Evolutionary conservation across 768 basidiomycete genomes (phyloP), one percentile per base, ranked within the genome.

Genomic region (Tylopilus plumbeoviolaceoides): DNA sequence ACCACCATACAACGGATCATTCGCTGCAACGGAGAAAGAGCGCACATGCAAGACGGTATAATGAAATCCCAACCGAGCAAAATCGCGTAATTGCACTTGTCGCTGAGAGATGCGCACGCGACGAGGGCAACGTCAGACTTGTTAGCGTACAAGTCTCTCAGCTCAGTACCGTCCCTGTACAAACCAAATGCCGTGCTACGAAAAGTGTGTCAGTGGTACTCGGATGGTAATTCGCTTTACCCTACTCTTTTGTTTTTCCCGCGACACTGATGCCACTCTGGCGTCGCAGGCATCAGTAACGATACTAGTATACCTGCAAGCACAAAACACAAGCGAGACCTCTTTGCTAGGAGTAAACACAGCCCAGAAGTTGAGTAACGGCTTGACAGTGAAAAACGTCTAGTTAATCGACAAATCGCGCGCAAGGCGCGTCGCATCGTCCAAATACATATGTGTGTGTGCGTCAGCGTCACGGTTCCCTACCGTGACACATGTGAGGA

Each of bases 1-100:
- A 85, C 88, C 89, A 52, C 89, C 89, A 55, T 90, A 90, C 6
- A 83, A 66, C 7, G 88, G 85, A 67, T 90, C 88, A 57, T 91
- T 89, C 17, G 82, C 87, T 89, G 40, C n/a, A 38, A 38, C 36
- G 36, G 44, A 42, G 30, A 14, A 39, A 14, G 31, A 64, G 59
- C 30, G 41, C 28, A 12, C 31, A 17, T 11, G 46, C 27, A 30
- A 56, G 12, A 31, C 40, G 42, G 36, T 38, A n/a, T 15, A 61
- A 60, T 42, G 41, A 57, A 50, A 28, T 39, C 50, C 71, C 41
- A 56, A 86, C 87, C 89, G 53, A 91, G 68, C 8, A 90, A 68
- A 47, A 91, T 86, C 3, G 87, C 85, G 64, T 85, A 89, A 69
- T 90, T 80, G 56, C 89, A 89, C 62, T 78, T 77, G 47, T 76